Conservation (phyloP, 2,329 filamentous ascomycete genomes). For the Acephala macrosclerotiorum region DNA sequence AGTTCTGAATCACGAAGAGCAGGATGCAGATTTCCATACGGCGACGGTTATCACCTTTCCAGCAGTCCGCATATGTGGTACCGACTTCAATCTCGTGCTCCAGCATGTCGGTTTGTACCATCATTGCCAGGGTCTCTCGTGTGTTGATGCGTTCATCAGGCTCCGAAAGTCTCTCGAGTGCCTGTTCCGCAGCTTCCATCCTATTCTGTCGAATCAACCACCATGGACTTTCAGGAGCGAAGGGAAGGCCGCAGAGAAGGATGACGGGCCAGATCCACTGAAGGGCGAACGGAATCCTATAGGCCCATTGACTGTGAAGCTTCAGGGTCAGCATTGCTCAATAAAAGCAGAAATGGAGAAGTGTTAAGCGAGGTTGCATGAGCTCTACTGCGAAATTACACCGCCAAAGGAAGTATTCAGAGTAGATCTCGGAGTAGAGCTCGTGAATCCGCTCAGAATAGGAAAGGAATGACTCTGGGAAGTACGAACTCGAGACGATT, state of each 20-base stretch:
- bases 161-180: slow-evolving; percentile 47
- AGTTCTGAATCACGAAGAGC: slow-evolving; percentile 60
- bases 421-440: slow-evolving; percentile 43
- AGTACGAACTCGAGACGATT: slow-evolving; percentile 56
- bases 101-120: slow-evolving; percentile 61
- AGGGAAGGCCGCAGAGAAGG: slow-evolving; percentile 49
- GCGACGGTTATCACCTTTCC: slow-evolving; percentile 50
- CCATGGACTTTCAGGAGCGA: slow-evolving; percentile 57
- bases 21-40: slow-evolving; percentile 59
- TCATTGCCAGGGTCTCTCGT: slow-evolving; percentile 56
- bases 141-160: slow-evolving; percentile 47
- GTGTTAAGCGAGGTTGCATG: not conserved
- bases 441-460: slow-evolving; percentile 51
- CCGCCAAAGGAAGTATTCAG: slow-evolving; percentile 7
- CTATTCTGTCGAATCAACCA: slow-evolving; percentile 53
- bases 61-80: slow-evolving; percentile 57
- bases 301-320: slow-evolving; percentile 35
- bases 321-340: slow-evolving; percentile 8
- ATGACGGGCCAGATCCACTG: slow-evolving; percentile 56
- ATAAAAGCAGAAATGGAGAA: slow-evolving; percentile 1
- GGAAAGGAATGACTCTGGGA: slow-evolving; percentile 56
- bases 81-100: slow-evolving; percentile 53
- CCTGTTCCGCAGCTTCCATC: slow-evolving; percentile 51
- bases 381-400: slow-evolving; percentile 5
- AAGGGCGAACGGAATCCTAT: slow-evolving; percentile 54